Evolutionary conservation across 1,139 yeast species (phyloP).

Genomic region (Magnusiomyces sp.): DNA sequence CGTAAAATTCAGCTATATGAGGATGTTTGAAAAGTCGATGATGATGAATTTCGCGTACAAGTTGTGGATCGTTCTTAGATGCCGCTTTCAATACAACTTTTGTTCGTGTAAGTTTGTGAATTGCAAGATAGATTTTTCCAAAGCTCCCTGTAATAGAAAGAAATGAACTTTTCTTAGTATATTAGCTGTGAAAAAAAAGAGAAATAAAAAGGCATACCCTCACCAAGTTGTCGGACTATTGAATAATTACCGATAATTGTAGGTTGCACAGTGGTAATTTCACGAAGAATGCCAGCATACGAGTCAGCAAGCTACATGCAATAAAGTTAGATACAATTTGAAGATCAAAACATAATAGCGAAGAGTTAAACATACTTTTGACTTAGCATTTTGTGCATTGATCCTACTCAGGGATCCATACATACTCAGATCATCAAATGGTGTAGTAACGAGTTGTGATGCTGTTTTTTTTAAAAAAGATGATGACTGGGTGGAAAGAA

Average conservation of each 20-base stretch:
- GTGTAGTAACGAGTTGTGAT: not conserved
- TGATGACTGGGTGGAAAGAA: not conserved
- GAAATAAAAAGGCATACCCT: conserved; percentile 33
- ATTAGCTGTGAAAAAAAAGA: not conserved
- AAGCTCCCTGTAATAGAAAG: conserved; percentile 44
- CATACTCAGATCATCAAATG: conserved; percentile 15
- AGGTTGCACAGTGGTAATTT: conserved; percentile 45
- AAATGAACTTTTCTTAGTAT: not conserved
- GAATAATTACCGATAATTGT: conserved; percentile 70
- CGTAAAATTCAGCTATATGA: conserved; percentile 77
- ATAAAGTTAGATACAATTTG: not conserved
- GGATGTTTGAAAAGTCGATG: conserved; percentile 79
- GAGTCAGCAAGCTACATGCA: conserved; percentile 44
- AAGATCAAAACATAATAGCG: not conserved
- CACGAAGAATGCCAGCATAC: conserved; percentile 52
- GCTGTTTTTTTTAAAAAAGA: not conserved
- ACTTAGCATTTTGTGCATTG: conserved; percentile 29
- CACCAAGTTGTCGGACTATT: conserved; percentile 66
- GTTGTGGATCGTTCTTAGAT: conserved; percentile 69
- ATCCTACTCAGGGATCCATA: conserved; percentile 24
- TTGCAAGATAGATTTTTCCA: conserved; percentile 83
- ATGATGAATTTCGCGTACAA: conserved; percentile 88
- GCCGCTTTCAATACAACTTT: conserved; percentile 83
- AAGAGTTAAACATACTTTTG: conserved; percentile 21
- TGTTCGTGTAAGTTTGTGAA: conserved; percentile 60